These are phyloP conservation scores for Cladosporium sp. DNA, from an alignment of 2,329 filamentous ascomycete genomes.

Conservation along the genomic window DNA sequence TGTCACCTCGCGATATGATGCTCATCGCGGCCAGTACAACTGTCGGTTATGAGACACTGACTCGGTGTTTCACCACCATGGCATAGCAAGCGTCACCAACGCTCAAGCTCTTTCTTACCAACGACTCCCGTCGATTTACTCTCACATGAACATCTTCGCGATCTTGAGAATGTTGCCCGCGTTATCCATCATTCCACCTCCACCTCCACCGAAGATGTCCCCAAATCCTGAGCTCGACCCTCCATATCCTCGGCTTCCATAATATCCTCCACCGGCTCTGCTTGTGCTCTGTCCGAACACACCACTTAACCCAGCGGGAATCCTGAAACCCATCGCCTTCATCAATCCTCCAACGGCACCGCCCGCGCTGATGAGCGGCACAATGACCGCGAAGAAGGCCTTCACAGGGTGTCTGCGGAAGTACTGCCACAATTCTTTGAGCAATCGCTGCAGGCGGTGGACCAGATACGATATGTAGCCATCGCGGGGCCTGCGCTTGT, in stretches of 20 bases:
- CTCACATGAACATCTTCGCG: conserved; percentile 50
- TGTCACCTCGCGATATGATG: too few relatives aligned
- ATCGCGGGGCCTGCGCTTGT: conserved; percentile 70
- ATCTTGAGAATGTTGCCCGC: conserved; percentile 47
- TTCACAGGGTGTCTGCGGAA: conserved; percentile 80
- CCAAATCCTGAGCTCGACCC: conserved; percentile 29
- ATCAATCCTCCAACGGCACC: conserved; percentile 76
- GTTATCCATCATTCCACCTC: conserved; percentile 41
- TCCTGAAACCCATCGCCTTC: conserved; percentile 70
- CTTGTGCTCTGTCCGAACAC: conserved; percentile 20
- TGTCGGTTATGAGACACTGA: neutral
- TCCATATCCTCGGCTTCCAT: conserved; percentile 43
- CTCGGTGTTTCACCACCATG: neutral
- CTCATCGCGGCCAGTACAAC: too few relatives aligned
- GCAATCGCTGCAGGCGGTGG: conserved; percentile 70
- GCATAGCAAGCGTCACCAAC: neutral
- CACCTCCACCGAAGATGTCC: conserved; percentile 16
- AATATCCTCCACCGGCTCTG: conserved; percentile 37
- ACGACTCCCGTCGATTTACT: neutral
- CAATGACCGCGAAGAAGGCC: conserved; percentile 81
- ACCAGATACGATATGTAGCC: conserved; percentile 72
- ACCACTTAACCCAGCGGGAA: conserved; percentile 55
- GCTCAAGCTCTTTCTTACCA: neutral
- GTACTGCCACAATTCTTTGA: conserved; percentile 77
- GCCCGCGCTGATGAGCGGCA: conserved; percentile 75